Evolutionary conservation across 345 rosid genomes (phyloP).

Genomic region (Firmiana major): DNA sequence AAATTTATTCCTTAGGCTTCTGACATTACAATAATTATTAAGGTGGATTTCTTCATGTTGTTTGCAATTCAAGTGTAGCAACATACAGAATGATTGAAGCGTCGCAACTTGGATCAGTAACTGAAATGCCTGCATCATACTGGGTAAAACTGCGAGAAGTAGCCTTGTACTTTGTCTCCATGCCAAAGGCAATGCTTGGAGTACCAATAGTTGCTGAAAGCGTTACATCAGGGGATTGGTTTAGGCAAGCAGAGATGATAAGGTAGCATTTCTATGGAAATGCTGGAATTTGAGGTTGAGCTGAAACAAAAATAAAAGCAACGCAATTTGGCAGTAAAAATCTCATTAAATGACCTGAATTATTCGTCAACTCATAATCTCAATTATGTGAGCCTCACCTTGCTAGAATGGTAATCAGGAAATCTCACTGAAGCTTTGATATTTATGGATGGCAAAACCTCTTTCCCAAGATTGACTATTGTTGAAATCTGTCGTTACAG

Average conservation of each 20-base stretch:
- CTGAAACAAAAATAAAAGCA: not conserved
- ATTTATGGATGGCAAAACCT: slow-evolving; percentile 2
- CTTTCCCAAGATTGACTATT: not conserved
- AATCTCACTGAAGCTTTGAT: not conserved
- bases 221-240: slow-evolving; percentile 6
- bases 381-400: not conserved
- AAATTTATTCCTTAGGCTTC: not conserved
- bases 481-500: not conserved
- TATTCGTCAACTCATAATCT: not conserved
- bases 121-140: slow-evolving; percentile 11
- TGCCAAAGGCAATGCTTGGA: slow-evolving; percentile 9
- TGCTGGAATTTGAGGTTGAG: slow-evolving; percentile 12
- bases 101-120: not conserved
- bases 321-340: not conserved
- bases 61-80: not conserved
- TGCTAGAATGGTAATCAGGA: slow-evolving; percentile 5
- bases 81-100: slow-evolving; percentile 25
- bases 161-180: slow-evolving; percentile 12
- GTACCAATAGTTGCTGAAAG: slow-evolving; percentile 19
- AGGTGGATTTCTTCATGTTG: not conserved
- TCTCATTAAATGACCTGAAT: not conserved
- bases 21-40: not conserved
- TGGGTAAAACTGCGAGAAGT: slow-evolving; percentile 5
- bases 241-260: slow-evolving; percentile 12
- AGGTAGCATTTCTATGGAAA: slow-evolving; percentile 3